Evolutionary conservation across 345 rosid species (phyloP), one percentile per base, ranked within the genome.

Genomic region (Brassica rapa): DNA sequence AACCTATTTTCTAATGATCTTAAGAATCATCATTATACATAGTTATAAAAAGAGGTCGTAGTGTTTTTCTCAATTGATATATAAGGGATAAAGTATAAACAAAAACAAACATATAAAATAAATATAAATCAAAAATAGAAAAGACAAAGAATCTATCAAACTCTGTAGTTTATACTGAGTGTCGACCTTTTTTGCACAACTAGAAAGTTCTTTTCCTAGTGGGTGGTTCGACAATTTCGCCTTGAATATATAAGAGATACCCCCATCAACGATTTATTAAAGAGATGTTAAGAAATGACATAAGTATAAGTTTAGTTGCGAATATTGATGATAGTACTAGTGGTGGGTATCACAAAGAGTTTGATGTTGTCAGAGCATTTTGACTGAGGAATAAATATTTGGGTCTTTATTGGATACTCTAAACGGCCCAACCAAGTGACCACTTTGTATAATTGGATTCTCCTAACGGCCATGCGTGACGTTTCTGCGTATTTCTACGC

Each of bases 111-210:
- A 63, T 23, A 24, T 37, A 56, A 57, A 16, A 57, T 10, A 41
- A 8, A 27, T 15, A 75, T 4, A 61, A 56, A 61, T 46, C 2
- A 0, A 68, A 70, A 64, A 65, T 65, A 19, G 53, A 14, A 78
- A 64, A 56, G 72, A 71, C 49, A 55, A 30, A 71, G 77, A 78
- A 78, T 56, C 72, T 46, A 78, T 41, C 27, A 66, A 66, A 66
- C 77, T 65, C 67, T 78, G 72, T 78, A 66, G 63, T 24, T 78
- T 72, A 70, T 71, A 71, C 49, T 2, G 23, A 55, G 66, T 71
- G 81, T 72, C 81, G 81, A 72, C 68, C 81, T 78, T 77, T 24
- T 24, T 57, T 9, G 81, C 55, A 46, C 63, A 29, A 57, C 68
- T 59, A 66, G 56, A 72, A 78, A 59, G 60, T 78, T 78, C 82